Base-by-base conservation (phyloP, 1,284 basidiomycete genomes). In the Pulveroboletus sp. region DNA sequence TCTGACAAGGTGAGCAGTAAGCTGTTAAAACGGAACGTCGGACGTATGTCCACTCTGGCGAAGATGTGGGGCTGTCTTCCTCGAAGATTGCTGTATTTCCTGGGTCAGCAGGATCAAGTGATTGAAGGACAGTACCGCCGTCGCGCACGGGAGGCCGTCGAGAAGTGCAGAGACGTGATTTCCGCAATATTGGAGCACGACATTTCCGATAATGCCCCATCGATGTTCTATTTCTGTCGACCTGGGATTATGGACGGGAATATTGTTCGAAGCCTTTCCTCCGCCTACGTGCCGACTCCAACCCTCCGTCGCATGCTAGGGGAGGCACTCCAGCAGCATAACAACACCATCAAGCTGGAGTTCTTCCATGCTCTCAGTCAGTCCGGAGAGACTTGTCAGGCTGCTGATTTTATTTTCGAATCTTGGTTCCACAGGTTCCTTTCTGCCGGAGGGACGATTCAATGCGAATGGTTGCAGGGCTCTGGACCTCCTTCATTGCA, bases 381-480 rank as follows among this genome's bases (percentile, higher is more conserved):
- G 14, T 2, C 1, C 9, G 3, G 5, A 1, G 36, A 25, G 5
- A 62, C 56, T 15, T 38, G 33, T 17, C 15, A 6, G 5, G 29
- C 44, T 0, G 48, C 38, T 9, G 25, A 18, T 0, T 25, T 10
- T n/a, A 42, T 61, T 11, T 53, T 35, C 15, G 36, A 48, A 38
- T 25, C 11, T 1, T 61, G 59, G 59, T 44, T 58, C n/a, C 40
- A 61, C 31, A 17, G 10, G n/a, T 54, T 26, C 24, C 7, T 52
- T 14, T 10, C 12, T 10, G 25, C 29, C 1, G 20, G 18, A 35
- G 9, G 5, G 3, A 4, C 2, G 14, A 33, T 54, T 17, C 1
- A 10, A 1, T 53, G 36, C 35, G 26, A 39, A 0, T 39, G 33
- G 40, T 5, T 40, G 18, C 39, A 43, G 8, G 39, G 18, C 15